These are phyloP conservation scores for Eutrema salsugineum DNA, from an alignment of 441 rosid species.

Conservation along the genomic window DNA sequence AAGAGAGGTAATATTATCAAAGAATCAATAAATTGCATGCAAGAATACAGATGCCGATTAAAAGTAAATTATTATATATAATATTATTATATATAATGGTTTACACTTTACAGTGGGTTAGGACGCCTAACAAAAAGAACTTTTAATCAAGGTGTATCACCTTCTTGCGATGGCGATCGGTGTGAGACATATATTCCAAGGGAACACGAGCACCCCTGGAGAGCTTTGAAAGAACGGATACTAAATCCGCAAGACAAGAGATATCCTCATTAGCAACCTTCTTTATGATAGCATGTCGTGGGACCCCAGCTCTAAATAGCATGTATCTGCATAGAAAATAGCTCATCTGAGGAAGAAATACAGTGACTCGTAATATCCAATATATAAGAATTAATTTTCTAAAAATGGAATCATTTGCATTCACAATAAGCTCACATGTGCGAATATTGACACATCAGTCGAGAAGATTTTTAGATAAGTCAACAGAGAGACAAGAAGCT, in stretches of 20 bases:
- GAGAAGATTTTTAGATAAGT: neutral
- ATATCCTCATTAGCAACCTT: conserved; percentile 88
- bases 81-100: neutral
- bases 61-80: conserved; percentile 5
- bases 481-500: conserved; percentile 9
- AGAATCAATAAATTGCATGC: conserved; percentile 7
- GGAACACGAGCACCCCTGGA: conserved; percentile 88
- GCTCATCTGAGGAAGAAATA: conserved; percentile 13
- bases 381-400: neutral
- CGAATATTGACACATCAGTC: conserved; percentile 10
- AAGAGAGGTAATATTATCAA: conserved; percentile 1
- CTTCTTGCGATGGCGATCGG: conserved; percentile 94
- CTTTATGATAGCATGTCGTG: conserved; percentile 94
- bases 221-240: conserved; percentile 68
- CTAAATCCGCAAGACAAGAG: conserved; percentile 64
- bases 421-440: conserved; percentile 9
- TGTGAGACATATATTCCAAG: conserved; percentile 78
- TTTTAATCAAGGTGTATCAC: conserved; percentile 34
- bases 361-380: conserved; percentile 7
- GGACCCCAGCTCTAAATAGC: conserved; percentile 94
- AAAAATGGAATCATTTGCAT: conserved; percentile 1
- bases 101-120: neutral
- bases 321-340: conserved; percentile 64
- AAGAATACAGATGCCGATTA: conserved; percentile 2
- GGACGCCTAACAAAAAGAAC: neutral